Evolutionary conservation across 2,329 filamentous ascomycete genomes (phyloP).

Genomic region (Sporothrix mexicana): DNA sequence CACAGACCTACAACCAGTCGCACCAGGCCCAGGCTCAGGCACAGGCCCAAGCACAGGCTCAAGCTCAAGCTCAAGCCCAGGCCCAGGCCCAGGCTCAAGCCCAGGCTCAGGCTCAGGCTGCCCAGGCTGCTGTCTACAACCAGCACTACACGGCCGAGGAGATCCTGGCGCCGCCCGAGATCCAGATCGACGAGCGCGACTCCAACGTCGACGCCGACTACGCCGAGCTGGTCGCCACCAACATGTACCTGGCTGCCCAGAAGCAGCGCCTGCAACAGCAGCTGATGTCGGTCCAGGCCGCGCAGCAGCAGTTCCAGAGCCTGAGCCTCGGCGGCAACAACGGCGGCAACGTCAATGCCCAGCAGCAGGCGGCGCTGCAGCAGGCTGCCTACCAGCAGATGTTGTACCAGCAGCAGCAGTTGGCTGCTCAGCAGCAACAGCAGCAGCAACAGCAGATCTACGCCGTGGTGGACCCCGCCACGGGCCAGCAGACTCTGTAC

Average conservation of each 20-base stretch:
- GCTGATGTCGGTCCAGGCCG: conserved; percentile 80
- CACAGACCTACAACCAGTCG: conserved; percentile 39
- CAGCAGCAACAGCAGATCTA: conserved; percentile 71
- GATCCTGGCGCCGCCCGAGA: conserved; percentile 80
- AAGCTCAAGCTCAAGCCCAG: background rate
- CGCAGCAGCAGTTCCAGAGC: conserved; percentile 81
- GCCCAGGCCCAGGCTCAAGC: background rate
- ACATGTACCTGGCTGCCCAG: conserved; percentile 90
- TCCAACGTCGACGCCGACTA: conserved; percentile 86
- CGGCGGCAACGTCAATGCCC: conserved; percentile 41
- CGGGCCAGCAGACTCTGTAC: conserved; percentile 82
- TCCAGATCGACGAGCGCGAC: conserved; percentile 73
- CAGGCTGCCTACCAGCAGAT: conserved; percentile 67
- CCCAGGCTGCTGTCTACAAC: conserved; percentile 11
- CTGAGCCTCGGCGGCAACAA: conserved; percentile 64
- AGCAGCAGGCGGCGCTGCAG: conserved; percentile 47
- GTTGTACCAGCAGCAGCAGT: conserved; percentile 54
- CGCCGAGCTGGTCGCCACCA: conserved; percentile 87
- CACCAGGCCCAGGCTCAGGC: conserved; percentile 46
- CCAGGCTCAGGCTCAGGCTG: background rate
- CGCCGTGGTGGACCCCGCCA: conserved; percentile 82
- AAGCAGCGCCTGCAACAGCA: conserved; percentile 96
- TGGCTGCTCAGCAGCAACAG: conserved; percentile 65
- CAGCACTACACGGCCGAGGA: conserved; percentile 80
- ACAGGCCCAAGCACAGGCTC: background rate